Percentiles rank a stretch among this genome's conserved stretches.
Evolutionary conservation across 257 asterid species (phyloP).

Genomic region (Ligustrum vulgare): DNA sequence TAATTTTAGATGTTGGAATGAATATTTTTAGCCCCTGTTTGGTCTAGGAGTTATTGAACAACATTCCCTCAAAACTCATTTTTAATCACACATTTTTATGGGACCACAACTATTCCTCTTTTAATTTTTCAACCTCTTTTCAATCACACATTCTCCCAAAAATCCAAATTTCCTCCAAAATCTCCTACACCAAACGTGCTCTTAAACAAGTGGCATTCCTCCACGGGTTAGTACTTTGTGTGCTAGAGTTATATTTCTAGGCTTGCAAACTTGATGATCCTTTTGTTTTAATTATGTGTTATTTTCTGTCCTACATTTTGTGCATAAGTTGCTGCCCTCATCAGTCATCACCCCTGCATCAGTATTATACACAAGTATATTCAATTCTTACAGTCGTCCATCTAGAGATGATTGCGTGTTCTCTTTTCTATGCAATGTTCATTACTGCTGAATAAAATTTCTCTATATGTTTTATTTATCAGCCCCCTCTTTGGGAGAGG

Average conservation of each 20-base stretch:
- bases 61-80: no score
- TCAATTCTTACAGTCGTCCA: neutral
- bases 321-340: neutral
- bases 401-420: neutral
- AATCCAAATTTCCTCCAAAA: no score
- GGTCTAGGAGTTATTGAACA: no score
- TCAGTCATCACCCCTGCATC: neutral
- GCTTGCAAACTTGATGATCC: neutral
- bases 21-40: no score
- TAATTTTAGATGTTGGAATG: neutral
- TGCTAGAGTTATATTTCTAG: neutral
- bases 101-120: no score
- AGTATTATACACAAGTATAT: neutral
- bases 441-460: constrained; percentile 11
- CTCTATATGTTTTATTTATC: constrained; percentile 27
- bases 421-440: constrained; percentile 5
- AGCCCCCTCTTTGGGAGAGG: constrained; percentile 95
- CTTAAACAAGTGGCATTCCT: neutral
- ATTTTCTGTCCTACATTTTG: neutral
- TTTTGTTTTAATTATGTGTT: neutral
- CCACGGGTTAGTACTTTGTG: neutral
- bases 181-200: no score
- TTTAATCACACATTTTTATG: no score
- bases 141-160: no score
- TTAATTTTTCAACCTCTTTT: no score